A percentile compares a stretch with the other conserved stretches of the same genome.
Conservation (phyloP, 306 rosid genomes). For the Geum urbanum region DNA sequence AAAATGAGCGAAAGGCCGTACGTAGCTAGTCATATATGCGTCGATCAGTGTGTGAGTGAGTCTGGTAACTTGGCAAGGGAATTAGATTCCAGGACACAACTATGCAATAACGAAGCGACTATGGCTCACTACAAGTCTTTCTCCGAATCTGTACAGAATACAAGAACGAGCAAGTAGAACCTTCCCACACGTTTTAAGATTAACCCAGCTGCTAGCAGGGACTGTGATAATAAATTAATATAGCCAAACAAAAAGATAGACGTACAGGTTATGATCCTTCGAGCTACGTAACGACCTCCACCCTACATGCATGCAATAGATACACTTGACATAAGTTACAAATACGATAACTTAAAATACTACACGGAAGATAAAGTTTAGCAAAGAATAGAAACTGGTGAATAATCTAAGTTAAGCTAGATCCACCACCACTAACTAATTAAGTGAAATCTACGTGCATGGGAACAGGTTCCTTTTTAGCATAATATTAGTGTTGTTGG, state of each 20-base stretch:
- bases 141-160: neutral
- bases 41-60: neutral
- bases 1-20: constrained; percentile 41
- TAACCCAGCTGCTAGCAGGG: neutral
- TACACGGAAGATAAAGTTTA: neutral
- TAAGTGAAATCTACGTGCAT: neutral
- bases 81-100: constrained; percentile 34
- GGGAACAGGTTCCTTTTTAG: neutral
- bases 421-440: neutral
- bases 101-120: constrained; percentile 3
- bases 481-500: neutral
- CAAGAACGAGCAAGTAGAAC: constrained; percentile 5
- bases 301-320: neutral
- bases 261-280: neutral
- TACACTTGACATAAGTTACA: neutral
- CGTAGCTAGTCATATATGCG: constrained; percentile 2
- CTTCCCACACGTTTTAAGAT: constrained; percentile 11
- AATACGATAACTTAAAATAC: neutral
- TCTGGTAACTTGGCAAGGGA: constrained; percentile 9
- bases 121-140: neutral
- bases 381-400: neutral
- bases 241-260: neutral
- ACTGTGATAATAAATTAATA: neutral
- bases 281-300: neutral
- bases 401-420: neutral